These are phyloP conservation scores for Fraxinus sp. DNA, from an alignment of 305 asterid species.

Conservation along the genomic window DNA sequence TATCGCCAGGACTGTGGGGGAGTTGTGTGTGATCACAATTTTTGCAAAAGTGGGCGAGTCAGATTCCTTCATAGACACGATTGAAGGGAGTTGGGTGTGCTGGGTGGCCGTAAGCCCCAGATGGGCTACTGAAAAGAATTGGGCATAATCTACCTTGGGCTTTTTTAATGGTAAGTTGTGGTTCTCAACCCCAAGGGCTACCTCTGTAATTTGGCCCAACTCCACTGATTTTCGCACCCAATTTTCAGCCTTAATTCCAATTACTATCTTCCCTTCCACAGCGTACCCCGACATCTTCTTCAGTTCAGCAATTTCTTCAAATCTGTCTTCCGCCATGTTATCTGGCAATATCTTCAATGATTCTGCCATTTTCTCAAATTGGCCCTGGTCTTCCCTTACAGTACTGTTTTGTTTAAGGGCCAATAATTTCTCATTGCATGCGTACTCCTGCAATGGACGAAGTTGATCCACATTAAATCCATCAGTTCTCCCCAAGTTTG, in stretches of 20 bases:
- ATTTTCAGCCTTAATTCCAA: neutral
- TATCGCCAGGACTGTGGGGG: neutral
- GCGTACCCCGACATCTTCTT: neutral
- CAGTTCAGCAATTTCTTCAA: neutral
- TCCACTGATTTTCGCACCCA: neutral
- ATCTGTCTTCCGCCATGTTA: neutral
- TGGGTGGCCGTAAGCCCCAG: neutral
- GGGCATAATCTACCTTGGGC: neutral
- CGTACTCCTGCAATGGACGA: neutral
- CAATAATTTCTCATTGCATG: neutral
- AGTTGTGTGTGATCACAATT: neutral
- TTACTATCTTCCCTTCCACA: neutral
- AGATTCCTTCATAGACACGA: neutral
- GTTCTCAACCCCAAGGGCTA: neutral
- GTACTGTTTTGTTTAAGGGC: neutral
- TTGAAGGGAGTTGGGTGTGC: neutral
- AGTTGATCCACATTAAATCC: neutral
- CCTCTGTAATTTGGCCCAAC: neutral
- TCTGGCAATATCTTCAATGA: neutral
- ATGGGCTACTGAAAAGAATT: neutral
- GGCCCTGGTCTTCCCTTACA: neutral
- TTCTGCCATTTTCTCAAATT: neutral
- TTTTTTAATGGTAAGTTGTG: neutral
- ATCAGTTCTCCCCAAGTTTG: neutral
- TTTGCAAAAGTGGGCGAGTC: neutral